A percentile compares a stretch with the other conserved stretches of the same genome.
Conservation (phyloP, 352 stramenopile genomes). For the Phytophthora megakarya region DNA sequence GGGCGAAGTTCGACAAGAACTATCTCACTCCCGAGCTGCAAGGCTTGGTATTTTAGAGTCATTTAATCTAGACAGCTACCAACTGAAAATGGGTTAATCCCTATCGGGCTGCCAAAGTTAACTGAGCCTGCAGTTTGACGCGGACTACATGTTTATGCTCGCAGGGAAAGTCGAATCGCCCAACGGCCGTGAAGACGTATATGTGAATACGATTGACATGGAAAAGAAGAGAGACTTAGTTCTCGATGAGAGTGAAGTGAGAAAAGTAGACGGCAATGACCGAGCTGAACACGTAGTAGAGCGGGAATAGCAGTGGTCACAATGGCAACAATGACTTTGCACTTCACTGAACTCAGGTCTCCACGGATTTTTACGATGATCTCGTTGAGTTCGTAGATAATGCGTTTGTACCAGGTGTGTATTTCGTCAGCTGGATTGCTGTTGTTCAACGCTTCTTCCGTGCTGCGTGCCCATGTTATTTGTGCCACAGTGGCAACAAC, state of each 20-base stretch:
- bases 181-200: too few relatives aligned
- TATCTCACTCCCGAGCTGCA: neutral
- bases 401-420: slow-evolving; percentile 72
- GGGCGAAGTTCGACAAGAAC: neutral
- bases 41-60: neutral
- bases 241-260: too few relatives aligned
- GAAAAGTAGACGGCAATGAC: too few relatives aligned
- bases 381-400: slow-evolving; percentile 87
- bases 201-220: too few relatives aligned
- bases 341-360: slow-evolving; percentile 84
- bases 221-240: too few relatives aligned
- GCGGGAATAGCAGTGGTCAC: slow-evolving; percentile 94
- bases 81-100: too few relatives aligned
- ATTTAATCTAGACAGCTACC: too few relatives aligned
- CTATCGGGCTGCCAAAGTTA: too few relatives aligned
- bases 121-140: too few relatives aligned
- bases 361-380: slow-evolving; percentile 93
- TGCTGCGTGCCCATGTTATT: slow-evolving; percentile 93
- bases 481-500: slow-evolving; percentile 93
- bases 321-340: slow-evolving; percentile 93
- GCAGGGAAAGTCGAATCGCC: too few relatives aligned
- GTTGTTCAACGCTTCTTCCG: slow-evolving; percentile 78
- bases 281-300: too few relatives aligned
- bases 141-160: too few relatives aligned
- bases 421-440: slow-evolving; percentile 51